Evolutionary conservation across 2,329 filamentous ascomycete genomes (phyloP).

Genomic region (Akanthomyces dipterigenus): DNA sequence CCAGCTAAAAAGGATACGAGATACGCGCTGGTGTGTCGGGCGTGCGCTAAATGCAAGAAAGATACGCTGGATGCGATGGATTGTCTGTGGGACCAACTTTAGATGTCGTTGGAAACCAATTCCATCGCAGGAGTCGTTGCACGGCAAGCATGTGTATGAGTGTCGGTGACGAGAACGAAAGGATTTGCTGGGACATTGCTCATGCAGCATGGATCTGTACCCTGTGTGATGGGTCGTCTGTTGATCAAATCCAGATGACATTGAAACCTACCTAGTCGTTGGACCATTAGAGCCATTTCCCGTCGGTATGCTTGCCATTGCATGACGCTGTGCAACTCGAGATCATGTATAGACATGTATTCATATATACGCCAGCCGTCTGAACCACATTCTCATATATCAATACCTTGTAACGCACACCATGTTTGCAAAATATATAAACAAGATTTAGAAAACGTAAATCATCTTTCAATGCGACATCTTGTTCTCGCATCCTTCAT

Average conservation of each 20-base stretch:
- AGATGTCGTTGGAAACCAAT: not conserved
- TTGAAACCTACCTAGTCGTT: too few species aligned
- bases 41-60: not conserved
- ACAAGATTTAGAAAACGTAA: not conserved
- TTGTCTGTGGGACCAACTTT: too few species aligned
- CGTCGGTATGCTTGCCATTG: too few species aligned
- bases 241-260: too few species aligned
- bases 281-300: too few species aligned
- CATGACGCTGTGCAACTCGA: too few species aligned
- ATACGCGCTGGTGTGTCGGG: not conserved
- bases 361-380: not conserved
- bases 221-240: too few species aligned
- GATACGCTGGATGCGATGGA: not conserved
- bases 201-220: too few species aligned
- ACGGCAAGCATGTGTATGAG: not conserved
- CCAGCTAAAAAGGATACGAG: conserved; percentile 4
- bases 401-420: not conserved
- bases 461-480: too few species aligned
- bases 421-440: too few species aligned
- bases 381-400: not conserved
- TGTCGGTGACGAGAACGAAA: not conserved
- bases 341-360: not conserved
- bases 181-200: not conserved
- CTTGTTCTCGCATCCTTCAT: too few species aligned
- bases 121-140: too few species aligned